Evolutionary conservation across 2,329 filamentous ascomycete species (phyloP), one percentile per base, ranked within the genome.

Genomic region (Myotisia sp.): DNA sequence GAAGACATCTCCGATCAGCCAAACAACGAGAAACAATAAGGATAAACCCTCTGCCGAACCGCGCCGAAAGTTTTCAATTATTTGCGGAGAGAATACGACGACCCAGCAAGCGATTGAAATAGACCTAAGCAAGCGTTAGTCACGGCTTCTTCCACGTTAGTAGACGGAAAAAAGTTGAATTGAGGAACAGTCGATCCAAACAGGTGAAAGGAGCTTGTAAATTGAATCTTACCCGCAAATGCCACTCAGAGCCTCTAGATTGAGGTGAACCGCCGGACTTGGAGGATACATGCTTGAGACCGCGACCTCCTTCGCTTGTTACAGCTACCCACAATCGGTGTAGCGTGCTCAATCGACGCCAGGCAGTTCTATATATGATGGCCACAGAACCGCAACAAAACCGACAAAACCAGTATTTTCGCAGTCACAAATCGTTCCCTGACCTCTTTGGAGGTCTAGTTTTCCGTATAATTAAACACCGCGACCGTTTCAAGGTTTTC

Each of bases 41-140:
- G 83, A 92, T 1, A 95, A 68, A 2, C 85, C 87, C 53, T 94
- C 84, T 38, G 85, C 83, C 26, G 80, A 92, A 44, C 73, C 65
- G 37, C 85, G 74, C 42, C 76, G 77, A 62, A 93, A 94, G 54
- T 94, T 94, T 52, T 93, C 84, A 47, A 93, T 78, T 47, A 98
- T 94, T 48, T 98, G 90, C 2, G 90, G 90, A 1, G 84, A 90
- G 63, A 94, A 98, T 38, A 98, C 90, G 22, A 95, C 83, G 37
- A 95, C 81, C 90, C 90, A 94, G 55, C 86, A 94, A 33, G 86
- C 86, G 53, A 98, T 94, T 29, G 84, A 93, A 46, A 98, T 86
- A 6, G 86, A 93, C 22, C 86, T 83, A 47, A 19, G 22, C 14
- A n/a, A 29, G 31, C 9, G 26, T 24, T 34, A 6, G 33, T 27